Evolutionary conservation across 2,329 filamentous ascomycete genomes (phyloP), one percentile per base, ranked within the genome.

Genomic region (Zymoseptoria ardabiliae): DNA sequence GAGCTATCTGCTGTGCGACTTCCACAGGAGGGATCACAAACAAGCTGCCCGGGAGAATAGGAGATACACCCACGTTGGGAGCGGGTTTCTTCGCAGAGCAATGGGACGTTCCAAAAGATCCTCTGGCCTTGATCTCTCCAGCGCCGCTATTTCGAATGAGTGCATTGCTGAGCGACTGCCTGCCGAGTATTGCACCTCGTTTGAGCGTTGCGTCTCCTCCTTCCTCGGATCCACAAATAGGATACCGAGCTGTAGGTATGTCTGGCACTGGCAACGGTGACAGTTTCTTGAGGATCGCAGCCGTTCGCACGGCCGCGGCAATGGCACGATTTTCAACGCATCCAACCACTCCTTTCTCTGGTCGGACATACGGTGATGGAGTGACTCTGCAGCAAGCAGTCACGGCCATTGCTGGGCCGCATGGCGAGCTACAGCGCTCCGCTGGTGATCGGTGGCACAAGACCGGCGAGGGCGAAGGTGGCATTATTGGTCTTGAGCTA

Each of bases 41-140:
- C 72, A 96, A 96, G 77, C 76, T 93, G 57, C 89, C 89, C 0
- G 91, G 91, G 0, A 80, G 91, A 20, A 87, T 96, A 63, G 91
- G 91, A 0, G 91, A 96, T 71, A 96, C 91, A 10, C 91, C 91
- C 0, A 88, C 87, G 0, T 77, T 91, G 0, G 91, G 91, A 0
- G 88, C 91, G 0, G 91, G 91, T 0, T 96, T 91, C 73, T 96
- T 91, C 90, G 90, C 91, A 0, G 91, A 95, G 71, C 84, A 91
- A 66, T 96, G 90, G 90, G n/a, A 58, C 13, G 57, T 49, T 10
- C 13, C 20, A 10, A 53, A 19, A 13, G 17, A n/a, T 23, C 9
- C 20, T 53, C 51, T 13, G 7, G 11, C 50, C 50, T 8, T 3
- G 51, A 23, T 19, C 22, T 8, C 2, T 23, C 51, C 51, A n/a